Evolutionary conservation across 352 stramenopile species (phyloP), one percentile per base, ranked within the genome.

Genomic region (Globisporangium barbulae): DNA sequence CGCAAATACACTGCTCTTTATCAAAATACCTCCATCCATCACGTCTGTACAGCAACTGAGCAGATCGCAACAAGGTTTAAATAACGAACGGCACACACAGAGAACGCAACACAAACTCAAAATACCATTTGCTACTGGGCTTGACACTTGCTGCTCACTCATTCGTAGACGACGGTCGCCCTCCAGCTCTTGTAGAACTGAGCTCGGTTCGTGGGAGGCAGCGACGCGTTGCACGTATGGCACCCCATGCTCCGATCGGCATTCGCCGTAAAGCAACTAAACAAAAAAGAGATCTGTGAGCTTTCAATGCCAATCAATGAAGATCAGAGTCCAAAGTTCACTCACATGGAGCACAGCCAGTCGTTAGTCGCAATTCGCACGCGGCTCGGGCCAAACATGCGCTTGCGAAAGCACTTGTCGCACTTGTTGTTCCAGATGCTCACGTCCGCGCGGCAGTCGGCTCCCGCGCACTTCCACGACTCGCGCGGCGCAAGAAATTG

Each of bases 261-360:
- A 50, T 85, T 87, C 57, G 76, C 72, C 55, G 76, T 85, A 54
- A 81, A 80, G 57, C 78, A 87, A 30, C 78, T 87, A 25, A 39
- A 41, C 28, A 58, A 17, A 41, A 2, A 37, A 22, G 22, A 7
- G 44, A 25, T 19, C 15, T 22, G 17, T 30, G 17, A 9, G n/a
- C n/a, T 37, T 5, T 17, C n/a, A 12, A 17, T 17, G 39, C 39
- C 13, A 21, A 21, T 47, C 41, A 47, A 15, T 17, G 35, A 37
- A 7, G 31, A 37, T 9, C 8, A 37, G 5, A 37, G 31, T 7
- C 5, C 39, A 19, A 19, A 8, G 39, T 44, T 28, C 42, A 8
- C 78, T 55, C 69, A 91, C 83, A 91, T 73, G 10, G 77, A 85
- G 59, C 83, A 91, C n/a, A 91, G 65, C 83, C 83, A 91, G 35